Conservation (phyloP, 306 rosid species). For the Lupinus albus region DNA sequence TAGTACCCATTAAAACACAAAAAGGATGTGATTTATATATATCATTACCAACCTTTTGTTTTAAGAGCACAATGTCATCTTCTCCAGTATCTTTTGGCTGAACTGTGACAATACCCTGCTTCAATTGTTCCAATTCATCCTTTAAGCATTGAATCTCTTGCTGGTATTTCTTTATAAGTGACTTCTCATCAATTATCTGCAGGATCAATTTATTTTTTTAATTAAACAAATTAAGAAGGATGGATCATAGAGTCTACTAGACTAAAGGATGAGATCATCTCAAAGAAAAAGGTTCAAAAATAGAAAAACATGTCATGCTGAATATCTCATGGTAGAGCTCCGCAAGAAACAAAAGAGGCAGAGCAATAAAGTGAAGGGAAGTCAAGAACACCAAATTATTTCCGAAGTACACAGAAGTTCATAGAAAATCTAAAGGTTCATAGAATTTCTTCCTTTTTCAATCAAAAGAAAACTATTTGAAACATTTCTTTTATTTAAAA, state of each 20-base stretch:
- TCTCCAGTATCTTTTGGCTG: constrained; percentile 71
- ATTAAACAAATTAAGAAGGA: constrained; percentile 10
- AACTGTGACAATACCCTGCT: constrained; percentile 76
- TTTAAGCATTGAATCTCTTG: constrained; percentile 82
- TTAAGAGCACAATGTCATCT: constrained; percentile 75
- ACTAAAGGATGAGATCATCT: constrained; percentile 23
- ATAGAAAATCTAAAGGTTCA: constrained; percentile 22
- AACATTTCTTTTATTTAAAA: not conserved
- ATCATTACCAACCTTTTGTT: constrained; percentile 83
- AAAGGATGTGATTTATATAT: constrained; percentile 28
- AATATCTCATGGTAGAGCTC: constrained; percentile 4
- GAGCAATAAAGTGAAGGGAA: constrained; percentile 23
- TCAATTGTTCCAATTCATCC: constrained; percentile 90
- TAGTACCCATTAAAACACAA: constrained; percentile 19
- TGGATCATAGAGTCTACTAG: not conserved
- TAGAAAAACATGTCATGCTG: constrained; percentile 17
- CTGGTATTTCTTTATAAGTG: constrained; percentile 96
- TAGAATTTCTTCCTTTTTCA: constrained; percentile 20
- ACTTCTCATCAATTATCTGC: constrained; percentile 99
- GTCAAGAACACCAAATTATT: constrained; percentile 28
- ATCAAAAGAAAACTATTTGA: constrained; percentile 35
- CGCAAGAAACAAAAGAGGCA: constrained; percentile 3
- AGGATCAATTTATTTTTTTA: constrained; percentile 22
- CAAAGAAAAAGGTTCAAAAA: constrained; percentile 16
- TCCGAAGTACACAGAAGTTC: not conserved